These are phyloP conservation scores for Gnaphalium uliginosum DNA, from an alignment of 129 eudicot genomes.

Conservation along the genomic window DNA sequence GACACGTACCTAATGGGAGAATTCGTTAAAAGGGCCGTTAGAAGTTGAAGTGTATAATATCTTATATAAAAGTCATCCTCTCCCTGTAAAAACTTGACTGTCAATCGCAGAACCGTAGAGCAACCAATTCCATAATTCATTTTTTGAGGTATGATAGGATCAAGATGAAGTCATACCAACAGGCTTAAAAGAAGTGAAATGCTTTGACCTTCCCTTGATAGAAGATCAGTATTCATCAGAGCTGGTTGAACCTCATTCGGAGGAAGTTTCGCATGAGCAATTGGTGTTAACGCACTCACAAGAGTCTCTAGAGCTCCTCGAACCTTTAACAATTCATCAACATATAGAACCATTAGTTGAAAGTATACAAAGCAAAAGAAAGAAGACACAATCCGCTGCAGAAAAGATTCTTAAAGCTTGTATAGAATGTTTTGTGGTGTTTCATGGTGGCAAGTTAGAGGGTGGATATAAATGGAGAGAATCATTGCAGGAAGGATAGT, in stretches of 20 bases:
- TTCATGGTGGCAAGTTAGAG: not conserved
- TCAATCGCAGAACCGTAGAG: slow-evolving; percentile 9
- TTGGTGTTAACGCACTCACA: slow-evolving; percentile 85
- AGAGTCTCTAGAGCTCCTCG: slow-evolving; percentile 95
- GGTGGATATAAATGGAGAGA: no score
- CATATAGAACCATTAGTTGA: slow-evolving; percentile 23
- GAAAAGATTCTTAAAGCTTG: not conserved
- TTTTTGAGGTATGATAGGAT: slow-evolving; percentile 12
- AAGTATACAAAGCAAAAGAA: not conserved
- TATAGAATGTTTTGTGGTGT: not conserved
- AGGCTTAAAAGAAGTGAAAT: slow-evolving; percentile 85
- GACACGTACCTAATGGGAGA: slow-evolving; percentile 70
- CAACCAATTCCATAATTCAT: slow-evolving; percentile 11
- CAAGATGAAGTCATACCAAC: slow-evolving; percentile 57
- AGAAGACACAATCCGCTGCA: not conserved
- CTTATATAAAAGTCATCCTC: slow-evolving; percentile 97
- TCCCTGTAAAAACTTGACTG: slow-evolving; percentile 49
- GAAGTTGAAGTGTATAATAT: slow-evolving; percentile 87
- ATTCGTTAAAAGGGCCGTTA: slow-evolving; percentile 83
- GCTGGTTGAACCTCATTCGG: slow-evolving; percentile 85
- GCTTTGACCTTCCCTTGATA: slow-evolving; percentile 85
- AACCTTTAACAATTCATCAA: slow-evolving; percentile 55
- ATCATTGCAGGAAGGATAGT: not conserved
- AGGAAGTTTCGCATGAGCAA: slow-evolving; percentile 64
- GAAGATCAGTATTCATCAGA: slow-evolving; percentile 82